These are phyloP conservation scores for Glutinoglossum americanum DNA, from an alignment of 495 filamentous ascomycete genomes.

Conservation along the genomic window DNA sequence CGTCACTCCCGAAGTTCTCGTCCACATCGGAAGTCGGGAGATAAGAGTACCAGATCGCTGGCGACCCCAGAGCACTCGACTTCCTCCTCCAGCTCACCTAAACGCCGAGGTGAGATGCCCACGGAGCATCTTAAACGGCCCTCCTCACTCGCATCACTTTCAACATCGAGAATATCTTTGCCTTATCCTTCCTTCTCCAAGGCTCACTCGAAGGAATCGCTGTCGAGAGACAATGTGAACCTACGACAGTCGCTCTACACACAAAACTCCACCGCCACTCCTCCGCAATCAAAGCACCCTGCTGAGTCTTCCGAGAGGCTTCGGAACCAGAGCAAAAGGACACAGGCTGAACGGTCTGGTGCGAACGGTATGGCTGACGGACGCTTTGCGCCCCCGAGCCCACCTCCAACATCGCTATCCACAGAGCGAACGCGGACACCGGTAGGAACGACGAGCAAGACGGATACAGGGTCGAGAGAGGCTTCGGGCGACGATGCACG, in stretches of 20 bases:
- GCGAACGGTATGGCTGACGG: not conserved
- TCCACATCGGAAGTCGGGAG: not conserved
- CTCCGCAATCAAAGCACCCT: constrained; percentile 6
- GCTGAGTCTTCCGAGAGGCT: constrained; percentile 1
- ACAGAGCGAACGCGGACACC: not conserved
- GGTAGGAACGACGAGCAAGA: not conserved
- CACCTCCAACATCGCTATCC: not conserved
- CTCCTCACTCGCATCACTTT: constrained; percentile 8
- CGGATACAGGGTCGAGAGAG: not conserved
- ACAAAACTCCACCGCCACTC: constrained; percentile 49
- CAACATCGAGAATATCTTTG: constrained; percentile 30
- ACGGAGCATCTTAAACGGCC: not conserved
- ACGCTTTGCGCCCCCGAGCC: not conserved
- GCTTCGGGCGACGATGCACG: not conserved
- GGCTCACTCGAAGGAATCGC: constrained; percentile 65
- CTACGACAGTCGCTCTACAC: constrained; percentile 36
- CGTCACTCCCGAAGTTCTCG: not conserved
- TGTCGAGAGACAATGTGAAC: constrained; percentile 30
- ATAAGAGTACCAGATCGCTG: not conserved
- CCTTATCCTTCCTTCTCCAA: constrained; percentile 81
- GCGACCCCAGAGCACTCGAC: not conserved
- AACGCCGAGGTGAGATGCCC: not conserved
- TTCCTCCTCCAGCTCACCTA: not conserved
- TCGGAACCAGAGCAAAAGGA: not conserved
- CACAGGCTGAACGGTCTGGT: not conserved